phyloP scores from a whole-genome alignment of 2,329 filamentous ascomycete species.

The Seiridium unicorne region DNA sequence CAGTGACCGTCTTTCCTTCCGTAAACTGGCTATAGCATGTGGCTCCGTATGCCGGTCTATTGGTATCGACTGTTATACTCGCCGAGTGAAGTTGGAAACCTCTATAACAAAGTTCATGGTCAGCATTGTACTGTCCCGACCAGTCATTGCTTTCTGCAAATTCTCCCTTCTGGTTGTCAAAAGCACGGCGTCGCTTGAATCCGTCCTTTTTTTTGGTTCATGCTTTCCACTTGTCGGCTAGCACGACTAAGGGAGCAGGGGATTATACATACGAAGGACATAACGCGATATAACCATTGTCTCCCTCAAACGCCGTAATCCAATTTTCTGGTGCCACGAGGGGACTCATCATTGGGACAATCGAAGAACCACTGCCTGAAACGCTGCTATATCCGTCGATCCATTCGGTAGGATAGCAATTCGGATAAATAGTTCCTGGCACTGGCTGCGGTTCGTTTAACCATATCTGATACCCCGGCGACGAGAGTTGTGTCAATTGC shows the following conservation, averaged over 20 bases:
- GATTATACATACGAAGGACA: constrained; percentile 16
- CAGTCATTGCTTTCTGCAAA: no score
- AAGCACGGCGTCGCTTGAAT: no score
- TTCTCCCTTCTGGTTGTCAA: no score
- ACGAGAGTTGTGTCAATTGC: constrained; percentile 15
- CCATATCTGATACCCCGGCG: constrained; percentile 19
- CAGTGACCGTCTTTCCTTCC: constrained; percentile 10
- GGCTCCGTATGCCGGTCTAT: constrained; percentile 20
- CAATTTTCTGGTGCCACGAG: constrained; percentile 18
- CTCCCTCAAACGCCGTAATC: constrained; percentile 5
- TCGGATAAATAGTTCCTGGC: constrained; percentile 9
- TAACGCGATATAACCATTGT: constrained; percentile 17
- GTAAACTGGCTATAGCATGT: constrained; percentile 18
- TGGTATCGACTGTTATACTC: constrained; percentile 10
- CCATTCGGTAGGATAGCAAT: constrained; percentile 21
- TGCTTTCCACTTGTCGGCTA: no score
- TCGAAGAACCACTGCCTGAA: constrained; percentile 12
- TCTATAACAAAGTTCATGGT: not conserved
- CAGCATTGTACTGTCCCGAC: not conserved
- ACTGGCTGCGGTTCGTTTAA: constrained; percentile 21
- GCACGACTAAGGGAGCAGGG: not conserved
- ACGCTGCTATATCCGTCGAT: constrained; percentile 17
- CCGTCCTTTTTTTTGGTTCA: no score
- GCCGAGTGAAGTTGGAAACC: constrained; percentile 4
- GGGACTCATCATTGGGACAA: constrained; percentile 20